Base-by-base conservation (phyloP, 768 basidiomycete species). In the Amyloporia xantha region DNA sequence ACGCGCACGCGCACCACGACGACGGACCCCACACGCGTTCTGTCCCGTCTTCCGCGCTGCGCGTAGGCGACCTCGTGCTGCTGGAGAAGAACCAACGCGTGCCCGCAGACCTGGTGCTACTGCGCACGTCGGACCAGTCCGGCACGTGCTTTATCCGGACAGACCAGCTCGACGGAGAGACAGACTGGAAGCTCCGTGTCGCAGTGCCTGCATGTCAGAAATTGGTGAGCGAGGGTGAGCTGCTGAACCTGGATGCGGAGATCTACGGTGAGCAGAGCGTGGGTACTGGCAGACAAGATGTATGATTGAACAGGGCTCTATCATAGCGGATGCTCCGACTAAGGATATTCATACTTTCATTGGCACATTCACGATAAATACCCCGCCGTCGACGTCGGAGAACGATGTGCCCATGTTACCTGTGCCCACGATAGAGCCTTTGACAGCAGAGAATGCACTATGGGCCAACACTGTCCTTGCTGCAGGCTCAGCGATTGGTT, bases 391-490 rank as follows among this genome's bases (percentile, higher is more conserved):
- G n/a, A 49, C 56, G 9, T 52, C 65, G 2, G 49, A 53, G 13
- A 56, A 63, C 48, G 57, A 74, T 66, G 60, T 74, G 48, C 55
- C 78, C 3, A 62, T 65, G 64, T 57, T 66, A 0, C 62, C 60
- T 15, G 48, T 69, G 0, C 71, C 74, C 4, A 78, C 74, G 0
- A 77, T 91, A 17, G 86, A 86, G 36, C 91, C 95, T 0, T 71
- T 99, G n/a, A 89, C 90, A 1, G 92, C 90, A 0, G 95, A 98
- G 65, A 97, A 98, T 66, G 77, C 95, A 35, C 74, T 99, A 4
- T 99, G 96, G 95, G 79, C 94, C 0, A 98, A 98, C 64, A 98
- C 96, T 0, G 96, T 99, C 2, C 76, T 99, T 25, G 95, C 96
- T 17, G 91, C 96, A 0, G 96, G 95, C 1, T 85, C 85, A 20